A percentile compares a stretch with the other conserved stretches of the same genome.
Conservation (phyloP, 192 early-diverging fungal species). For the Podila verticillata region DNA sequence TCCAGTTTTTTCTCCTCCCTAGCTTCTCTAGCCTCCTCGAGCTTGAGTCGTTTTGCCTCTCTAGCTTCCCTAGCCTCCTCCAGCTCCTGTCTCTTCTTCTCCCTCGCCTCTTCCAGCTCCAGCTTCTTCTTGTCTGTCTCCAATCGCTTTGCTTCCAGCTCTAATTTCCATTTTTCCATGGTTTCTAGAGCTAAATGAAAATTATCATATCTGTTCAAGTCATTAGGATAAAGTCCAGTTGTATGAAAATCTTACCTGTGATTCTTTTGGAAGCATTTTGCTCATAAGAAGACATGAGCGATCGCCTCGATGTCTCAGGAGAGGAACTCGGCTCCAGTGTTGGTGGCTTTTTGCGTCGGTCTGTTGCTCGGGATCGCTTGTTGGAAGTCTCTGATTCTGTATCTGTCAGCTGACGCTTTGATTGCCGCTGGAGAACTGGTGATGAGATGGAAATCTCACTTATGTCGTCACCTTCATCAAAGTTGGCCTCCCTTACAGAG, state of each 20-base stretch:
- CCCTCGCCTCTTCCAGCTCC: constrained; percentile 4
- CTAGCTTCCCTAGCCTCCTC: not conserved
- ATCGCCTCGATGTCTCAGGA: not conserved
- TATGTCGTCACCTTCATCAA: not conserved
- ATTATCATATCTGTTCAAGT: not conserved
- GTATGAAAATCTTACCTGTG: not conserved
- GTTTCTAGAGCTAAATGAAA: not conserved
- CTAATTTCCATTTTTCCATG: constrained; percentile 2
- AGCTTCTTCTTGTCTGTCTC: constrained; percentile 3
- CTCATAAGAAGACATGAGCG: not conserved
- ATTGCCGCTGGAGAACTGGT: not conserved
- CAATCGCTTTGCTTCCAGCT: constrained; percentile 3
- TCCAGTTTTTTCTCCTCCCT: constrained; percentile 8
- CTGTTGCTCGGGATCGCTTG: not conserved
- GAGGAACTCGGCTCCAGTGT: constrained; percentile 1
- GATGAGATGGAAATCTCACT: not conserved
- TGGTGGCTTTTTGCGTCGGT: not conserved
- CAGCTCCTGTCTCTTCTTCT: not conserved
- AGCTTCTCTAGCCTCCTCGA: not conserved
- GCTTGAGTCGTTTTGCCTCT: not conserved
- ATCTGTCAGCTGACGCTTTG: not conserved
- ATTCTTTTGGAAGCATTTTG: not conserved
- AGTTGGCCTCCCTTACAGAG: not conserved
- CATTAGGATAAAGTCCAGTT: too few relatives aligned
- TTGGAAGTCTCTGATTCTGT: not conserved